These are phyloP conservation scores for Triticum aestivum DNA, from an alignment of 176 grass and related monocot species.

Conservation along the genomic window IWGSC_CS_RefSeq_v2.1 NC_057813.1:16804957-16805456, in stretches of 20 bases:
- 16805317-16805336: constrained; percentile 72
- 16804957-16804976: too few relatives aligned
- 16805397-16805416: neutral
- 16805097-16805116: neutral
- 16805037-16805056: too few relatives aligned
- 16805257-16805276: constrained; percentile 49
- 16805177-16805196: neutral
- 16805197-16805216: neutral
- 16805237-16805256: neutral
- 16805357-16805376: constrained; percentile 66
- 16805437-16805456: neutral
- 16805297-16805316: constrained; percentile 89
- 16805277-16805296: constrained; percentile 90
- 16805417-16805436: neutral
- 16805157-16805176: too few relatives aligned
- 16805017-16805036: too few relatives aligned
- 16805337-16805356: constrained; percentile 85
- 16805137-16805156: neutral
- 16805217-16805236: neutral
- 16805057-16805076: too few relatives aligned
- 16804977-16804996: too few relatives aligned
- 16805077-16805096: neutral
- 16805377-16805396: constrained; percentile 13
- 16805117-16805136: neutral
- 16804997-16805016: too few relatives aligned